phyloP scores from a whole-genome alignment of 2,329 filamentous ascomycete species.

The Neoascochyta sp. region DNA sequence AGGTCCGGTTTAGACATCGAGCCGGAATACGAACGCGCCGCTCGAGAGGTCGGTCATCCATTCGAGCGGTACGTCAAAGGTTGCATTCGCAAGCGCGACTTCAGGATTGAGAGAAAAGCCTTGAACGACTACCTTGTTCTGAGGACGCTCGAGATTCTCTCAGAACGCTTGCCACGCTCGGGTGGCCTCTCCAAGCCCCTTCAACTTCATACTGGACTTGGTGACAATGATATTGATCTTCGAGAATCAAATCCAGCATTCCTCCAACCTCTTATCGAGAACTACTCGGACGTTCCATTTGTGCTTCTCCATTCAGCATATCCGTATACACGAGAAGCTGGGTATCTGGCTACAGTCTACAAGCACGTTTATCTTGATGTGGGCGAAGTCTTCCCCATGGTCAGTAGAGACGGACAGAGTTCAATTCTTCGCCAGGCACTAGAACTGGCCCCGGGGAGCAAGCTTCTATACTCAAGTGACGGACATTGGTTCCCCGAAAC shows the following conservation, averaged over 20 bases:
- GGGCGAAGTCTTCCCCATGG: slow-evolving; percentile 74
- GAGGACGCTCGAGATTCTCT: slow-evolving; percentile 58
- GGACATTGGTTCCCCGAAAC: slow-evolving; percentile 78
- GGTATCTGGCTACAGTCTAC: slow-evolving; percentile 74
- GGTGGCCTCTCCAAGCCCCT: slow-evolving; percentile 61
- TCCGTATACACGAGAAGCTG: slow-evolving; percentile 73
- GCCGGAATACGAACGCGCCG: slow-evolving; percentile 41
- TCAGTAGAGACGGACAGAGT: slow-evolving; percentile 74
- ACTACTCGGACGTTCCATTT: slow-evolving; percentile 66
- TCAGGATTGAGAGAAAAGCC: slow-evolving; percentile 58
- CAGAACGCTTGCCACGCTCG: slow-evolving; percentile 31
- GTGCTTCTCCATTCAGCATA: slow-evolving; percentile 79
- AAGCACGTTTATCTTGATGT: slow-evolving; percentile 79
- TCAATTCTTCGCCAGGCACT: slow-evolving; percentile 66
- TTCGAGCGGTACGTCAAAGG: slow-evolving; percentile 44
- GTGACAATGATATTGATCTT: slow-evolving; percentile 73
- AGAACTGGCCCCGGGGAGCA: slow-evolving; percentile 70
- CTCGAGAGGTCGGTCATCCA: slow-evolving; percentile 30
- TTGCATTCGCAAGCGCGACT: slow-evolving; percentile 40
- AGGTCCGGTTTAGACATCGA: slow-evolving; percentile 64
- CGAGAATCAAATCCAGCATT: slow-evolving; percentile 69
- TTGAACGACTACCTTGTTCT: slow-evolving; percentile 70
- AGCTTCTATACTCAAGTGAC: slow-evolving; percentile 77
- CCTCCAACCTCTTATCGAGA: slow-evolving; percentile 68
- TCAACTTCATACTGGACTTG: slow-evolving; percentile 80